Conservation (phyloP, 2,329 filamentous ascomycete species). For the Diaporthe capsici region DNA sequence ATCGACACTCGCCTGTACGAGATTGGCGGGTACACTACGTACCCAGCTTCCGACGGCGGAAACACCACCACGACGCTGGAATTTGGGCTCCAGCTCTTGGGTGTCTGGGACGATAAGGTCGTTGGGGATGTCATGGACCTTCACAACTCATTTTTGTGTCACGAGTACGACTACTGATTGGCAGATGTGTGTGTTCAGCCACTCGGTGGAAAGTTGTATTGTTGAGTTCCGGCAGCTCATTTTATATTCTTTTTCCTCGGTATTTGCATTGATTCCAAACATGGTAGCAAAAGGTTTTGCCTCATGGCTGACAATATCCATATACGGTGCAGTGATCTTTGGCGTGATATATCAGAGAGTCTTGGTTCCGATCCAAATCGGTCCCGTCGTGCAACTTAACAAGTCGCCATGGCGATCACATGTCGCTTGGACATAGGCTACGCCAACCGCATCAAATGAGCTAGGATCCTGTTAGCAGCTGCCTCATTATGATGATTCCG, state of each 20-base stretch:
- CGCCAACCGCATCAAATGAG: not conserved
- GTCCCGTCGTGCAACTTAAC: not conserved
- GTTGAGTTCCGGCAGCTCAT: not conserved
- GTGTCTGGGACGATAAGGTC: not conserved
- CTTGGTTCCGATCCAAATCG: conserved; percentile 18
- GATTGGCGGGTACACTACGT: conserved; percentile 22
- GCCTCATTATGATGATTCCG: not conserved
- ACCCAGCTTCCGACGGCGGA: conserved; percentile 11
- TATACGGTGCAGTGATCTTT: no score
- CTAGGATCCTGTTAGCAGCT: not conserved
- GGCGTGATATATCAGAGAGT: not conserved
- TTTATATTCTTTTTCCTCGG: not conserved
- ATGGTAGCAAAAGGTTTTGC: not conserved
- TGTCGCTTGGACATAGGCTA: conserved; percentile 15
- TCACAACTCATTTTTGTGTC: conserved; percentile 9
- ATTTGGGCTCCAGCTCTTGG: not conserved
- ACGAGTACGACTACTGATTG: conserved; percentile 1
- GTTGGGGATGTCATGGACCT: conserved; percentile 14
- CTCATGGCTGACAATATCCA: not conserved
- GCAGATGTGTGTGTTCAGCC: not conserved
- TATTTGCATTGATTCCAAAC: not conserved
- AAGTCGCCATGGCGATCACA: conserved; percentile 18
- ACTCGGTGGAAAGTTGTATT: not conserved
- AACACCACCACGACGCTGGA: conserved; percentile 2
- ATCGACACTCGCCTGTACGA: conserved; percentile 15